These are phyloP conservation scores for Solanum chmielewskii DNA, from an alignment of 257 asterid species.

Conservation along the genomic window DNA sequence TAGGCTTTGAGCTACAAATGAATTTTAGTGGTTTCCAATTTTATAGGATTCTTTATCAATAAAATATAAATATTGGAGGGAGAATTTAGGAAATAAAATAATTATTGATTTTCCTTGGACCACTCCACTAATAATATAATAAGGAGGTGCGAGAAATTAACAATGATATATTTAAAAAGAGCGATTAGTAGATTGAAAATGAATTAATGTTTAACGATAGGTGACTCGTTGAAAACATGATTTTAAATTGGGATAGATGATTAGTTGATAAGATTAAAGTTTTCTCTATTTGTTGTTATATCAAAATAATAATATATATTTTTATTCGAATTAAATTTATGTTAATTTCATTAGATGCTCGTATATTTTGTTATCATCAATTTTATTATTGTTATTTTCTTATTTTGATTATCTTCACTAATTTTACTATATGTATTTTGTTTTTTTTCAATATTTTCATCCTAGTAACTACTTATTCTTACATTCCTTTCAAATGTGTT, in stretches of 20 bases:
- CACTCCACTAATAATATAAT: background rate
- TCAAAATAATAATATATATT: background rate
- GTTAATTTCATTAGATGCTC: background rate
- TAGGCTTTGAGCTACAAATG: background rate
- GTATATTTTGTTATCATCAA: background rate
- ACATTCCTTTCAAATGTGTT: background rate
- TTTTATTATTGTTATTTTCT: background rate
- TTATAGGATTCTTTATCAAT: background rate
- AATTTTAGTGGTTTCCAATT: background rate
- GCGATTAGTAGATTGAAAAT: background rate
- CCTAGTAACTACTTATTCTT: background rate
- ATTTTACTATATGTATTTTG: background rate
- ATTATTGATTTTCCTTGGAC: background rate
- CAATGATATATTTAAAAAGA: too few species aligned
- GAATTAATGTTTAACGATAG: too few species aligned
- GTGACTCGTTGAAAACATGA: fast-evolving
- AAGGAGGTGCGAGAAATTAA: background rate
- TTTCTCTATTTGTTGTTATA: background rate
- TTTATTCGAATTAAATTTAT: background rate
- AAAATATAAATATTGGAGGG: constrained; percentile 12
- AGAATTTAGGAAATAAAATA: background rate
- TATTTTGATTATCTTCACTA: background rate
- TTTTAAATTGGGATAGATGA: background rate
- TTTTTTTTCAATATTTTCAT: background rate
- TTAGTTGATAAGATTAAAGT: background rate